Evolutionary conservation across 108 stramenopile species (phyloP), one percentile per base, ranked within the genome.

Genomic region (Conticribra guillardii): DNA sequence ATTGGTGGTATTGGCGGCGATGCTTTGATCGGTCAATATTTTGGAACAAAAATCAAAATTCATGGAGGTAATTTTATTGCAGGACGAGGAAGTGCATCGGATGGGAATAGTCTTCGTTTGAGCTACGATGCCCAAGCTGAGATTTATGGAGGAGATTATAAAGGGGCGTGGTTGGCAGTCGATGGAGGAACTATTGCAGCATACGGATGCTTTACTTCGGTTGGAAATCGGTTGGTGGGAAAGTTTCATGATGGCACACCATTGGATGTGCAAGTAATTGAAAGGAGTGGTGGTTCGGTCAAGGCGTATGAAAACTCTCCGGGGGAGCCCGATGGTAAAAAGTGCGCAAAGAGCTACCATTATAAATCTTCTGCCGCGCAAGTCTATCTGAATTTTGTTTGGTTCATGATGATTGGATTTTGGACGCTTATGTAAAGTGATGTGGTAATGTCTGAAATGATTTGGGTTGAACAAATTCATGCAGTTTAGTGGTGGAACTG

Each of bases 61-160:
- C 29, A 60, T 14, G 69, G 69, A 49, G 69, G 69, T 8, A 70
- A 59, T 44, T 70, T 70, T 26, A 34, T 70, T 5, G 69, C 41
- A 5, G 69, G 69, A 19, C 29, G 59, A 0, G 69, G 69, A 14
- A 51, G 46, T 33, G 37, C 58, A 2, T 27, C 16, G 14, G 28
- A 68, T 52, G 69, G 69, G 3, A 22, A 60, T 34, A 57, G 54
- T 21, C 48, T 70, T 23, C 69, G 51, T 29, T 24, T 54, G 5
- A 45, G 41, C 0, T 70, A 60, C 30, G 69, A 70, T 7, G 69
- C 69, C 11, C 49, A 31, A 14, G 51, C 51, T 32, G 16, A 70
- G 16, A 29, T 70, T 22, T 54, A 60, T 41, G 69, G 69, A 21
- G 69, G 69, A 32, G 41, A 34, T 11, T 70, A 49, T 32, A 33